phyloP scores from a whole-genome alignment of 345 rosid species.

The Mallotus nudiflorus region DNA sequence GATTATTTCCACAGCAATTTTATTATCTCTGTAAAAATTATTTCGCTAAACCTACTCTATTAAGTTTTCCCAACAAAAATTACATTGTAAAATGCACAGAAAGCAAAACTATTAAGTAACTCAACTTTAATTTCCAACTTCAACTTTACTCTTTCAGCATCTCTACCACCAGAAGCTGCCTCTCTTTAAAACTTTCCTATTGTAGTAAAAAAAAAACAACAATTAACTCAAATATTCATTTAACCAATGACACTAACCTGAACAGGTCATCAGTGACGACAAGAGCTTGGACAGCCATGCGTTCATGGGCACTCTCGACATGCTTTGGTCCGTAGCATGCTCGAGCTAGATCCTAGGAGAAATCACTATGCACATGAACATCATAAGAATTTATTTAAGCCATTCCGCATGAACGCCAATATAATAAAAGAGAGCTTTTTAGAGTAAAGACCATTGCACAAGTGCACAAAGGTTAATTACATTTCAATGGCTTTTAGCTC shows the following conservation, averaged over 20 bases:
- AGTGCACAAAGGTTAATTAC: background rate
- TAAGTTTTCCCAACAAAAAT: background rate
- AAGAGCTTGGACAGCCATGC: too few species aligned
- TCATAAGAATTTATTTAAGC: background rate
- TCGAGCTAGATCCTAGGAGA: too few species aligned
- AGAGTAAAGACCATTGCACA: background rate
- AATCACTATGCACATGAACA: background rate
- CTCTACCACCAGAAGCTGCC: constrained; percentile 76
- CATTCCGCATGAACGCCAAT: background rate
- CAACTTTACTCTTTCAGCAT: constrained; percentile 75
- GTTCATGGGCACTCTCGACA: too few species aligned
- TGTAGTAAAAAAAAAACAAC: too few species aligned
- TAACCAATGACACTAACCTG: constrained; percentile 60
- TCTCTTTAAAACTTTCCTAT: constrained; percentile 86
- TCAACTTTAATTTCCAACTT: constrained; percentile 85
- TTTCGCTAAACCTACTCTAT: too few species aligned
- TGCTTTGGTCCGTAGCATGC: too few species aligned
- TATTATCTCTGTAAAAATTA: too few species aligned
- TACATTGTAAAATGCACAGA: background rate
- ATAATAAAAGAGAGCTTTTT: too few species aligned
- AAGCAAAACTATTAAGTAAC: too few species aligned
- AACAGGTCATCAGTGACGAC: constrained; percentile 90
- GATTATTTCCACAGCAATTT: too few species aligned
- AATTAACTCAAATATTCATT: too few species aligned
- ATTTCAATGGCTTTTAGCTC: background rate